phyloP scores from a whole-genome alignment of 768 basidiomycete genomes.

The Suillus brevipes region DNA sequence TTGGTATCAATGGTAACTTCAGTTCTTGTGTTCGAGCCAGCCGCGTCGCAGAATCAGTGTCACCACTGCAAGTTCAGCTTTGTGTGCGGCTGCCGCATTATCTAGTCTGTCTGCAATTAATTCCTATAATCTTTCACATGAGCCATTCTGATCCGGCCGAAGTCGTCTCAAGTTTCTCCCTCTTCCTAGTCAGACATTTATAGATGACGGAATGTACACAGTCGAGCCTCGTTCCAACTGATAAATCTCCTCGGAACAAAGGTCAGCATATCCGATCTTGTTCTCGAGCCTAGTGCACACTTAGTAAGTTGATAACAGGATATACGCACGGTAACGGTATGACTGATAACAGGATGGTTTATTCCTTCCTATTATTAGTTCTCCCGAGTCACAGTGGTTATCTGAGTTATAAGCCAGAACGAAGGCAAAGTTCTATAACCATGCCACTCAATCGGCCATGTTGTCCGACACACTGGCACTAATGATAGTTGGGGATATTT shows the following conservation, averaged over 20 bases:
- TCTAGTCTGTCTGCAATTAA: not conserved
- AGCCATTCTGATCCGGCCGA: not conserved
- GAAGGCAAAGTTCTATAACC: not conserved
- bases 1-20: not conserved
- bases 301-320: not conserved
- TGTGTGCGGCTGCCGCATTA: not conserved
- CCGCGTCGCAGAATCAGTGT: not conserved
- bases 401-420: not conserved
- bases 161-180: not conserved
- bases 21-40: not conserved
- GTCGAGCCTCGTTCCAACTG: not conserved
- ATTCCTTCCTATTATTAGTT: constrained; percentile 1
- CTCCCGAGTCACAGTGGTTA: not conserved
- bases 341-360: not conserved
- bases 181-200: not conserved
- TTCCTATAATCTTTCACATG: not conserved
- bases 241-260: not conserved
- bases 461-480: not conserved
- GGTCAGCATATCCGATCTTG: not conserved
- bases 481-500: not conserved
- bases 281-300: not conserved
- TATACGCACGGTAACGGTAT: not conserved
- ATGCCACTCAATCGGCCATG: not conserved
- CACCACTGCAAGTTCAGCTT: not conserved
- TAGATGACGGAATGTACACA: not conserved